Percentiles rank a stretch among this genome's conserved stretches.
Conservation (phyloP, 140 eudicot species). For the Senecio squalidus region DNA sequence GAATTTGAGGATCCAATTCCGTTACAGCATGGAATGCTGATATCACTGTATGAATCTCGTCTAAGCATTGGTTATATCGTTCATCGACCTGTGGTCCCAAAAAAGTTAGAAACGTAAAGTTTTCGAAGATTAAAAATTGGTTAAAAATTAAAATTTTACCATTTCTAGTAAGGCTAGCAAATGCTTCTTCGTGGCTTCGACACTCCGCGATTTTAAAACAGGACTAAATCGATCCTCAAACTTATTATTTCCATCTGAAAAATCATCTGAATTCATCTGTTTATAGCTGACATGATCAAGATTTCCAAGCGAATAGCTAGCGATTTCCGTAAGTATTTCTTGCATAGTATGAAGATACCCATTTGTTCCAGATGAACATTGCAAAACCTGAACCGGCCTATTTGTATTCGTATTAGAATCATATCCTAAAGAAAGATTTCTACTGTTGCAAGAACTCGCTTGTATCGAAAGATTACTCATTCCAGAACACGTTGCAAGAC, state of each 20-base stretch:
- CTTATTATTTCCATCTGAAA: constrained; percentile 14
- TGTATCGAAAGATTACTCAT: constrained; percentile 45
- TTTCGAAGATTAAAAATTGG: background rate
- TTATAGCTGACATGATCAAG: constrained; percentile 26
- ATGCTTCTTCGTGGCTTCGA: constrained; percentile 53
- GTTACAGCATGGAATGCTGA: constrained; percentile 92
- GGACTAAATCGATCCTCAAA: constrained; percentile 14
- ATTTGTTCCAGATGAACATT: constrained; percentile 39
- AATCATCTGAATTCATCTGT: constrained; percentile 23
- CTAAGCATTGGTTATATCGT: constrained; percentile 70
- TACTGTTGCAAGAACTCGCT: constrained; percentile 44
- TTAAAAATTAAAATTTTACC: constrained; percentile 26
- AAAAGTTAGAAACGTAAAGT: background rate
- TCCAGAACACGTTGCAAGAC: constrained; percentile 64
- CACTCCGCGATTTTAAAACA: constrained; percentile 15
- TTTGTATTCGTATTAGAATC: constrained; percentile 23
- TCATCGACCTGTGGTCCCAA: constrained; percentile 64
- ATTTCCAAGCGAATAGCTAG: constrained; percentile 58
- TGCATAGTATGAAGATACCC: constrained; percentile 63
- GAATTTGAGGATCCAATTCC: constrained; percentile 79
- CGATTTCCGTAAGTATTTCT: constrained; percentile 77
- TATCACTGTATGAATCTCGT: constrained; percentile 79
- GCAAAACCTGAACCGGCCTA: constrained; percentile 39
- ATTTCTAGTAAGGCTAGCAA: constrained; percentile 55
- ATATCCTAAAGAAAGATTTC: constrained; percentile 33